Conservation (phyloP, 306 rosid genomes). For the Cicer cuneatum region DNA sequence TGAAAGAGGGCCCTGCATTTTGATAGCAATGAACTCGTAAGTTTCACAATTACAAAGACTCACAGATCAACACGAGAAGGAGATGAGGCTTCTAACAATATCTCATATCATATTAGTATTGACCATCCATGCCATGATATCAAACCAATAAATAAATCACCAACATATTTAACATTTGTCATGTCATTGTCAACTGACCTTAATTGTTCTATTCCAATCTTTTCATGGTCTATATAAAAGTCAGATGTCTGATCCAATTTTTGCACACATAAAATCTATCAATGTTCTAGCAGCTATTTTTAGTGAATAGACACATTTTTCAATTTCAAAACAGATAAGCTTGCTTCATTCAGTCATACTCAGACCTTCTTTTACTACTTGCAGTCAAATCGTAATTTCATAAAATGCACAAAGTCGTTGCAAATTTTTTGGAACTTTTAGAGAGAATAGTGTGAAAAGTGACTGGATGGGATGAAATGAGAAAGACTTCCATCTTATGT, state of each 20-base stretch:
- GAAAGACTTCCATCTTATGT: slow-evolving; percentile 6
- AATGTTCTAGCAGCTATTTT: too few relatives aligned
- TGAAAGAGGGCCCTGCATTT: slow-evolving; percentile 86
- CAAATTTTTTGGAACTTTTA: background rate
- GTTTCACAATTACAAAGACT: slow-evolving; percentile 33
- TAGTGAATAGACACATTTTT: too few relatives aligned
- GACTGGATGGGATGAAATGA: background rate
- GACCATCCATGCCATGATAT: slow-evolving; percentile 4
- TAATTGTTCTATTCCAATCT: background rate
- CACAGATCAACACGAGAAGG: background rate
- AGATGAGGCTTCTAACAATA: background rate
- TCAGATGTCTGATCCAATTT: too few relatives aligned
- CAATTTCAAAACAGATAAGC: background rate
- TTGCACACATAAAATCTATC: too few relatives aligned
- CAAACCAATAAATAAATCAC: background rate
- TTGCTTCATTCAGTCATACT: background rate
- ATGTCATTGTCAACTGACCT: slow-evolving; percentile 2
- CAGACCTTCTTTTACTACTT: background rate
- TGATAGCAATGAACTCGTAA: slow-evolving; percentile 10
- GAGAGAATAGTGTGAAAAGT: background rate
- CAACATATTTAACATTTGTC: background rate
- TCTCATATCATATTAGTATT: background rate
- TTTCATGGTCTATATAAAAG: too few relatives aligned
- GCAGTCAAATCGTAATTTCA: background rate
- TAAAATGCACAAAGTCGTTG: background rate